Conservation (phyloP, 2,329 filamentous ascomycete genomes). For the Pestalotiopsis sp. region DNA sequence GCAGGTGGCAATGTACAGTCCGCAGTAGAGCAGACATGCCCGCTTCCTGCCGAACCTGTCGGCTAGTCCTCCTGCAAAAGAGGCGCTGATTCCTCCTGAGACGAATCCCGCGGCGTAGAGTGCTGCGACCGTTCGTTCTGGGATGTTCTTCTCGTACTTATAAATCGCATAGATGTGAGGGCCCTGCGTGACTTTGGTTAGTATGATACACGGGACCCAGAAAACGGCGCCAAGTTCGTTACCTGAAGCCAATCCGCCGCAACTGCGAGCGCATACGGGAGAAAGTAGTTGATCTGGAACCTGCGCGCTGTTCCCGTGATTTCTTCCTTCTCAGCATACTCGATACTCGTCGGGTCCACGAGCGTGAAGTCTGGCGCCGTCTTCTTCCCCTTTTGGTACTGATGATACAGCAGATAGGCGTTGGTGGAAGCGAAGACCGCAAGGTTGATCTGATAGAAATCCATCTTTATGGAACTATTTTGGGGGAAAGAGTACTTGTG, state of each 20-base stretch:
- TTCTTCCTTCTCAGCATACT: conserved; percentile 4
- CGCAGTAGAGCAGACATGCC: conserved; percentile 57
- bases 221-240: conserved; percentile 11
- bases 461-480: conserved; percentile 15
- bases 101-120: conserved; percentile 54
- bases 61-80: conserved; percentile 40
- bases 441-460: conserved; percentile 28
- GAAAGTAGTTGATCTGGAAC: conserved; percentile 10
- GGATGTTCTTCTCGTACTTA: conserved; percentile 28
- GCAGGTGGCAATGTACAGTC: conserved; percentile 54
- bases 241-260: conserved; percentile 51
- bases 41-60: conserved; percentile 51
- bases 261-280: conserved; percentile 41
- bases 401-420: conserved; percentile 25
- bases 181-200: conserved; percentile 14
- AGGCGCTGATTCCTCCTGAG: conserved; percentile 49
- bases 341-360: conserved; percentile 28
- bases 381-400: conserved; percentile 21
- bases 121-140: conserved; percentile 29
- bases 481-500: not conserved
- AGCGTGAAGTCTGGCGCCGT: conserved; percentile 24
- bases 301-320: not conserved
- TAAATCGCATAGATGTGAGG: conserved; percentile 26
- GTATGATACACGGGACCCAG: not conserved
- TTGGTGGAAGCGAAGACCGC: conserved; percentile 25